Conservation (phyloP, 202 grass and related monocot species). For the Thinopyrum obtusiflorum region DNA sequence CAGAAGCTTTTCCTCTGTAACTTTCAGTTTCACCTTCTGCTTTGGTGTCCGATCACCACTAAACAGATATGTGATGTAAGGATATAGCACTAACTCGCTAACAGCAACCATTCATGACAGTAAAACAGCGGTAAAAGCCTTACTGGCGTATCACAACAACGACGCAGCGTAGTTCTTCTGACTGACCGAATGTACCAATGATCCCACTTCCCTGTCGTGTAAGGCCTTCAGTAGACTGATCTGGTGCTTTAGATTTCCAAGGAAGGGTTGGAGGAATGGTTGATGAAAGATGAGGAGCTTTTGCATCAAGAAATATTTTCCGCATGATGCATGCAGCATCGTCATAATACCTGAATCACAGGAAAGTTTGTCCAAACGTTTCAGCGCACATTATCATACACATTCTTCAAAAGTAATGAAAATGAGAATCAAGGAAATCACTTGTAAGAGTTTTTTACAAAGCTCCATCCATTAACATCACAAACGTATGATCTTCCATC, state of each 20-base stretch:
- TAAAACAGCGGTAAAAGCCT: constrained; percentile 39
- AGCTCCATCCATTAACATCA: constrained; percentile 99
- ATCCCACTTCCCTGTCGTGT: constrained; percentile 90
- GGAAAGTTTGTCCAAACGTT: constrained; percentile 1
- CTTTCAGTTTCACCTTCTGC: constrained; percentile 99
- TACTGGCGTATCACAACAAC: constrained; percentile 98
- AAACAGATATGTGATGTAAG: constrained; percentile 40
- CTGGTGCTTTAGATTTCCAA: constrained; percentile 78
- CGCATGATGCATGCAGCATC: constrained; percentile 97
- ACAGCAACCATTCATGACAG: constrained; percentile 3
- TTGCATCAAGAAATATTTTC: constrained; percentile 99
- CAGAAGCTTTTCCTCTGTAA: constrained; percentile 95
- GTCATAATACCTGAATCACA: constrained; percentile 85
- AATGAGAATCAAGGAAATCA: constrained; percentile 46
- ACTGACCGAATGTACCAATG: constrained; percentile 95
- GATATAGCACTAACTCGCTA: neutral
- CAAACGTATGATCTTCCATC: constrained; percentile 96
- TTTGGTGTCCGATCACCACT: constrained; percentile 99
- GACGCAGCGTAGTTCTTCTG: constrained; percentile 94
- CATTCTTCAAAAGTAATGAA: constrained; percentile 22
- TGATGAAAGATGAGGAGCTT: constrained; percentile 96
- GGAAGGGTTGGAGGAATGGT: constrained; percentile 88
- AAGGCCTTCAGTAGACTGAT: constrained; percentile 69
- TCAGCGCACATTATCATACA: constrained; percentile 11
- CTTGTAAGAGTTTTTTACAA: constrained; percentile 99